Conservation (phyloP, 2,329 filamentous ascomycete genomes). For the Ilyonectria robusta region DNA sequence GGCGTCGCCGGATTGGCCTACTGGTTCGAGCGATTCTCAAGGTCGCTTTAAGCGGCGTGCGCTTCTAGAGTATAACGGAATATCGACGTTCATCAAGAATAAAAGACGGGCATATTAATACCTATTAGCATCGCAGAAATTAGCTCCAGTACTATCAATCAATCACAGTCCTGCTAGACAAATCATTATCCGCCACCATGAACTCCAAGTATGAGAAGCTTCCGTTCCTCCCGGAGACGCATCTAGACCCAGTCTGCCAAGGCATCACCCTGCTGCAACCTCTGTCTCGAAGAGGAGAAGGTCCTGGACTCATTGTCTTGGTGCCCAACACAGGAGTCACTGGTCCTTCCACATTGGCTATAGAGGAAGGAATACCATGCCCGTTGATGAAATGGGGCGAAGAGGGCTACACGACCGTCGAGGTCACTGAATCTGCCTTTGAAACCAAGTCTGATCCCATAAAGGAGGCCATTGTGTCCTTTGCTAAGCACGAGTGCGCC, state of each 20-base stretch:
- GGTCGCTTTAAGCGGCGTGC: too few relatives aligned
- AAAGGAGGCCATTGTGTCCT: slow-evolving; percentile 32
- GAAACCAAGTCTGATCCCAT: slow-evolving; percentile 29
- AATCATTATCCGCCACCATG: neutral
- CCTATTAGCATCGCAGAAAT: too few relatives aligned
- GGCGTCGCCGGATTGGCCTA: too few relatives aligned
- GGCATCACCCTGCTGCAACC: slow-evolving; percentile 22
- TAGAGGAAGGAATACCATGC: slow-evolving; percentile 60
- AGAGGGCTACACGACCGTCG: slow-evolving; percentile 75
- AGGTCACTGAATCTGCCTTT: slow-evolving; percentile 57
- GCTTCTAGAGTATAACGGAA: too few relatives aligned
- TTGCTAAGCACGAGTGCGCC: slow-evolving; percentile 14
- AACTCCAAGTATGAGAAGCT: slow-evolving; percentile 19
- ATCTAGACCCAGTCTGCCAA: slow-evolving; percentile 13
- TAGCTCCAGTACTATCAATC: too few relatives aligned
- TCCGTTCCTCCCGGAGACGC: slow-evolving; percentile 20
- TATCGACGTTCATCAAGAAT: too few relatives aligned
- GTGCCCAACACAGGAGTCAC: slow-evolving; percentile 32
- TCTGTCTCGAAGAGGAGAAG: slow-evolving; percentile 10
- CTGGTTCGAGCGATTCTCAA: too few relatives aligned
- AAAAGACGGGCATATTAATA: too few relatives aligned
- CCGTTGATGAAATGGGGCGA: slow-evolving; percentile 78
- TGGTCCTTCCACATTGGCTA: slow-evolving; percentile 33
- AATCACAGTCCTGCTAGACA: too few relatives aligned
- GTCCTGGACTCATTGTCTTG: slow-evolving; percentile 44